A percentile compares a stretch with the other conserved stretches of the same genome.
Evolutionary conservation across 169 alveolate genomes (phyloP).

Genomic region (Toxoplasma gondii): DNA sequence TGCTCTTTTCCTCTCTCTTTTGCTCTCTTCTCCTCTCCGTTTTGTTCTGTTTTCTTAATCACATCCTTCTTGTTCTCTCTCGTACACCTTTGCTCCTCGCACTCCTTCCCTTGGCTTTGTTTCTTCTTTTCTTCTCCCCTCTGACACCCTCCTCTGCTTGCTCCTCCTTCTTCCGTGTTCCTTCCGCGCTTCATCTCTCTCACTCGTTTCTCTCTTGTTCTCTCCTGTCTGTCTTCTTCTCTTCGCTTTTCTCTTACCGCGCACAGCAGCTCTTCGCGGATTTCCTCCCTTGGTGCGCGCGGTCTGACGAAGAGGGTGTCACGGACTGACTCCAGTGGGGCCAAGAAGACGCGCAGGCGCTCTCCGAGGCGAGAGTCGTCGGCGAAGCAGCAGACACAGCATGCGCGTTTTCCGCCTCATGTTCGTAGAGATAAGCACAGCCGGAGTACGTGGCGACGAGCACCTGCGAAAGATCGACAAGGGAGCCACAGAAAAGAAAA

Average conservation of each 20-base stretch:
- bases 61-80: too few species aligned
- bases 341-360: neutral
- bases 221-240: neutral
- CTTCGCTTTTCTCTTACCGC: neutral
- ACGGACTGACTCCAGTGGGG: neutral
- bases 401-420: neutral
- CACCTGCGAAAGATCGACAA: neutral
- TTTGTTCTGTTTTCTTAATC: too few species aligned
- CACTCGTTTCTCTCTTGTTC: neutral
- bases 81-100: too few species aligned
- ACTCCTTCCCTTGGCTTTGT: too few species aligned
- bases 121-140: too few species aligned
- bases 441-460: constrained; percentile 18
- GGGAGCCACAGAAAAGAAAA: too few species aligned
- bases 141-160: too few species aligned
- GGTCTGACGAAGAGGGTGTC: neutral
- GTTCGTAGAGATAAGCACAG: constrained; percentile 1
- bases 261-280: neutral
- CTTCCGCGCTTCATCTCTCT: neutral
- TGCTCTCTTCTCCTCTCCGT: too few species aligned
- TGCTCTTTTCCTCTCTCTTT: too few species aligned
- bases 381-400: neutral
- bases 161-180: too few species aligned
- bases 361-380: neutral
- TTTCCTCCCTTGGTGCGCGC: neutral